Evolutionary conservation across 1,139 yeast species (phyloP), one percentile per base, ranked within the genome.

Genomic region (Torulaspora globosa): DNA sequence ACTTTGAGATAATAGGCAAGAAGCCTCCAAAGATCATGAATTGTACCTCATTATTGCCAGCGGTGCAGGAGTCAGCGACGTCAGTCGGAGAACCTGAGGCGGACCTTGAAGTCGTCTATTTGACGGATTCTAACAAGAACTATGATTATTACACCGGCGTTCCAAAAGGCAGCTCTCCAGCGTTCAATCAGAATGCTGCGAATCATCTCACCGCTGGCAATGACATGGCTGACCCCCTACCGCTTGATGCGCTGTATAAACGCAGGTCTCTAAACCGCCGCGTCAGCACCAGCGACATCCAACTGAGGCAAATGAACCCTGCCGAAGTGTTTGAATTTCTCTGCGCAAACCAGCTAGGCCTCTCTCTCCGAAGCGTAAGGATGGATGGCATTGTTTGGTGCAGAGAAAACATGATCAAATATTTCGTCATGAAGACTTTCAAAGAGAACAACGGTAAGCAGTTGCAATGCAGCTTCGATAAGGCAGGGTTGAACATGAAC

Each of bases 1-100:
- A 84, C 65, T 83, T 79, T 56, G 74, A 75, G 53, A 70, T 83
- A 16, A 39, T 47, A 12, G 35, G 38, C 12, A 45, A 55, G 32
- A 49, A 43, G 37, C 51, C 45, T 24, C 48, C 35, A 37, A 53
- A 45, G 32, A 52, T 50, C 43, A 49, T 52, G 42, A 39, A 46
- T 30, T 43, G 50, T 24, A 52, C 57, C 23, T 42, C 58, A n/a
- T 34, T 52, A 19, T 38, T 58, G 27, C 58, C 59, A 3, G 47
- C 56, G 9, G 56, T 51, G 3, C 49, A 50, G 31, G 59, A 55
- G 38, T 40, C 48, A 15, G 44, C 45, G 18, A 39, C 51, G 39
- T 12, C 42, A 1, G 46, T 48, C 31, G 35, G 37, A 10, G 44
- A 48, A 32, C 39, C 50, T 4, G 48, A 42, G 43, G 48, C 47